Conservation (phyloP, 371 early-diverging fungal species). For the Zopfochytrium polystomum region DNA sequence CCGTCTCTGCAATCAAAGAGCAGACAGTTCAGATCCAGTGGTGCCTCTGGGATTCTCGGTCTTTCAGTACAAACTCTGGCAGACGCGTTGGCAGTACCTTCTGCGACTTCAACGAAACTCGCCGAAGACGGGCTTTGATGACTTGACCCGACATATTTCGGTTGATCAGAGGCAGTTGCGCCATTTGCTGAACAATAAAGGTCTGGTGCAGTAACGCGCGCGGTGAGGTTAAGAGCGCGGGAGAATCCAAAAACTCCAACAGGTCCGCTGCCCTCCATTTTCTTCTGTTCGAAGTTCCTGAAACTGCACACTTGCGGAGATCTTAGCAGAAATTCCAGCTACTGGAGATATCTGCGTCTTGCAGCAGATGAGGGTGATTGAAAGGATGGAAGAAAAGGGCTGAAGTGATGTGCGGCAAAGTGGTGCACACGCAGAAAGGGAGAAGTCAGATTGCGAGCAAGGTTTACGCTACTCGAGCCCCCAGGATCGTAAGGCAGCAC, state of each 20-base stretch:
- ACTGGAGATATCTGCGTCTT: too few relatives aligned
- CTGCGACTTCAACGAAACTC: not conserved
- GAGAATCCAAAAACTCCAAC: constrained; percentile 40
- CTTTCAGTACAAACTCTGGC: not conserved
- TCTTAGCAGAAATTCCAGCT: too few relatives aligned
- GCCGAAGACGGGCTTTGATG: not conserved
- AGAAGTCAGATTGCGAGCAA: too few relatives aligned
- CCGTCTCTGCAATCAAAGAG: constrained; percentile 39
- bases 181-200: not conserved
- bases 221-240: constrained; percentile 35
- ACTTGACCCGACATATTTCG: not conserved
- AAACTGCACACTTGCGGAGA: too few relatives aligned
- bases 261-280: constrained; percentile 33
- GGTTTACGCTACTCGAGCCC: too few relatives aligned
- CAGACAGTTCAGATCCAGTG: constrained; percentile 38
- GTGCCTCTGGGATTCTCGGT: not conserved
- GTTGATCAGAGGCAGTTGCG: not conserved
- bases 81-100: not conserved
- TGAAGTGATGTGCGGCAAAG: too few relatives aligned
- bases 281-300: too few relatives aligned
- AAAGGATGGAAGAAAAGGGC: too few relatives aligned
- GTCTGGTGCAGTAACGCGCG: not conserved
- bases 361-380: too few relatives aligned
- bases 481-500: too few relatives aligned
- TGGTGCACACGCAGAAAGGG: too few relatives aligned